Base-by-base conservation (phyloP, 495 filamentous ascomycete genomes). In the Hypoxylon cercidicola region DNA sequence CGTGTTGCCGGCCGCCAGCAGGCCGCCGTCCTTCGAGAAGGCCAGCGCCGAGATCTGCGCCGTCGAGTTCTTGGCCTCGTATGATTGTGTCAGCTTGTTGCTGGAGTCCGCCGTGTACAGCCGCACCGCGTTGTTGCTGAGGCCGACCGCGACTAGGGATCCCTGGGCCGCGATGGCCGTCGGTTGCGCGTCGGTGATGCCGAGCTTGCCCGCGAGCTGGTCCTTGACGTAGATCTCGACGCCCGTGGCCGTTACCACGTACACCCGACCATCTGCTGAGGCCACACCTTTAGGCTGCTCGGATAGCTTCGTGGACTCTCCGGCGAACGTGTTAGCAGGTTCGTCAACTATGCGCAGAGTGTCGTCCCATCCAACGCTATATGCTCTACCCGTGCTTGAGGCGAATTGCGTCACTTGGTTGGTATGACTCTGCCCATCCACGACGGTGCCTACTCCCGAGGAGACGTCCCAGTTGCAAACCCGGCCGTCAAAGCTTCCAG, bases 361-460 rank as follows among this genome's bases (percentile, higher is more conserved):
- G 74, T 99, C 95, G 75, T 99, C 95, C 95, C 95, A 98, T 68
- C 87, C 93, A 13, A 93, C 90, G 76, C 90, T 95, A 78, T 91
- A 93, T 25, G 92, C 85, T 58, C 86, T 80, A 25, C 87, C 82
- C 4, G 74, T 66, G 52, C 80, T 77, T 0, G 88, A 77, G 2
- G 90, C 76, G 50, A 99, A 87, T 20, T 89, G 90, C 8, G 90
- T 85, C 54, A 98, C 86, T 71, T 92, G 94, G 70, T 92, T 92
- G 5, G 87, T 87, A 74, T 97, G 95, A 12, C 81, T 74, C 20
- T 91, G 86, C 16, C 95, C 95, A 40, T 93, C 90, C 46, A 96
- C 81, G 23, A 81, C 81, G 43, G 82, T 81, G 16, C 87, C 91
- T 18, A 77, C 70, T 1, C 96, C 95, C 1, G 86, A 82, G 6